A percentile compares a stretch with the other conserved stretches of the same genome.
Evolutionary conservation across 768 basidiomycete species (phyloP).

Genomic region (Hygrocybe punicea): DNA sequence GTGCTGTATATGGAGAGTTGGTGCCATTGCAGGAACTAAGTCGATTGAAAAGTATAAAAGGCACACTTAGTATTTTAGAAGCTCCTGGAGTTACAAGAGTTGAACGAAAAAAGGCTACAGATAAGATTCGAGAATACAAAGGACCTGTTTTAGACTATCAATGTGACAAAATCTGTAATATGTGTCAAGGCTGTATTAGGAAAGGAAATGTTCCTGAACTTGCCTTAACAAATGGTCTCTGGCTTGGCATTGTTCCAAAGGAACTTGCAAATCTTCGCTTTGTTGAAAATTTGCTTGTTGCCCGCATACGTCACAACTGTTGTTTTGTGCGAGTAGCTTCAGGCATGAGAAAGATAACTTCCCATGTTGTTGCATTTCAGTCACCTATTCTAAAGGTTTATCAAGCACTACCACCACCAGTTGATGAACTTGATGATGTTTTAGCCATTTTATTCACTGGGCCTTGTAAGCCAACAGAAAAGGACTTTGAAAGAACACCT

Average conservation of each 20-base stretch:
- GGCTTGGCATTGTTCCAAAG: constrained; percentile 31
- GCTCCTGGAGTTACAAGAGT: constrained; percentile 4
- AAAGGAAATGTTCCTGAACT: constrained; percentile 6
- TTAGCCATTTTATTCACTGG: constrained; percentile 35
- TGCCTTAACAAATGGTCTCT: constrained; percentile 30
- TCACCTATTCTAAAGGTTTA: constrained; percentile 33
- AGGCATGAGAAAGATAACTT: constrained; percentile 15
- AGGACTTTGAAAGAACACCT: constrained; percentile 27
- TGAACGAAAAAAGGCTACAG: constrained; percentile 1
- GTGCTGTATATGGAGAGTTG: constrained; percentile 32
- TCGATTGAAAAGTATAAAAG: constrained; percentile 6
- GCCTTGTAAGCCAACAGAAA: constrained; percentile 17
- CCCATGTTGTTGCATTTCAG: constrained; percentile 21
- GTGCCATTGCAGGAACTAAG: constrained; percentile 2
- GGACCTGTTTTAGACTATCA: constrained; percentile 16
- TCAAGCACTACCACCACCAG: constrained; percentile 29
- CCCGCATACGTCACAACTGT: constrained; percentile 21
- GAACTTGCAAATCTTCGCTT: constrained; percentile 22
- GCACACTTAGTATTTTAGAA: constrained; percentile 1
- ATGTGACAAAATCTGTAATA: constrained; percentile 10
- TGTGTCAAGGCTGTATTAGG: background rate
- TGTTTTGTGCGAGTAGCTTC: constrained; percentile 26
- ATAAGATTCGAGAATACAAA: constrained; percentile 9
- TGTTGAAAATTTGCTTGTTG: constrained; percentile 26
- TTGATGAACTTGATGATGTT: constrained; percentile 30